Conservation (phyloP, 495 filamentous ascomycete genomes). For the Xylaria telfairii region DNA sequence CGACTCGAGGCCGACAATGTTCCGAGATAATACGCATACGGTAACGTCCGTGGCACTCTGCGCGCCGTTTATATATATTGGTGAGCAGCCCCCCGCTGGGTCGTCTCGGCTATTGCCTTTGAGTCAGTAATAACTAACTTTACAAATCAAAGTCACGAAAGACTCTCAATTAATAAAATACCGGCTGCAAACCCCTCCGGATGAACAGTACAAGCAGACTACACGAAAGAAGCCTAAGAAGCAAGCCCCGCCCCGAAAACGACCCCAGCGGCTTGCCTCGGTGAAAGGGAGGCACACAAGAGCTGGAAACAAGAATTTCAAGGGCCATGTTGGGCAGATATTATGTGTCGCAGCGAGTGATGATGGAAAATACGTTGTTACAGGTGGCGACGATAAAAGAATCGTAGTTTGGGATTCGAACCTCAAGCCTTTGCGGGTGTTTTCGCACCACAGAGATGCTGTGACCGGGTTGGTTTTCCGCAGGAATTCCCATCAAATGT, state of each 20-base stretch:
- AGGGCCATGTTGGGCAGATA: slow-evolving; percentile 79
- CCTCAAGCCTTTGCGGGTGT: slow-evolving; percentile 78
- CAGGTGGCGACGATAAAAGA: slow-evolving; percentile 81
- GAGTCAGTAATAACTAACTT: neutral
- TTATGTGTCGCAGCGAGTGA: slow-evolving; percentile 83
- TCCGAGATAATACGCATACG: slow-evolving; percentile 75
- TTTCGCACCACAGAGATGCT: slow-evolving; percentile 89
- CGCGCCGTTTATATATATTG: slow-evolving; percentile 72
- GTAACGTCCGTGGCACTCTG: slow-evolving; percentile 81
- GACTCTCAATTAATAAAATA: slow-evolving; percentile 87
- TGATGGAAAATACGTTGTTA: slow-evolving; percentile 88
- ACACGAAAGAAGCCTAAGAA: slow-evolving; percentile 66
- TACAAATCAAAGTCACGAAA: slow-evolving; percentile 71
- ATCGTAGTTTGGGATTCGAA: slow-evolving; percentile 88
- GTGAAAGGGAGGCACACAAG: slow-evolving; percentile 68
- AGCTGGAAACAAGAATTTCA: slow-evolving; percentile 64
- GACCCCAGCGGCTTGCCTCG: slow-evolving; percentile 73
- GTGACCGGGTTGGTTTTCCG: slow-evolving; percentile 86
- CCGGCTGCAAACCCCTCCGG: slow-evolving; percentile 69
- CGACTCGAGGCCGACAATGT: slow-evolving; percentile 56
- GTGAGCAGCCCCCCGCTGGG: slow-evolving; percentile 9
- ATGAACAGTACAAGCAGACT: slow-evolving; percentile 60
- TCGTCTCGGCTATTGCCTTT: neutral
- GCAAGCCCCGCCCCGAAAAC: slow-evolving; percentile 67
- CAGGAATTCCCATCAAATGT: slow-evolving; percentile 88